Evolutionary conservation across 345 rosid species (phyloP).

Genomic region (Chamaenerion angustifolium): DNA sequence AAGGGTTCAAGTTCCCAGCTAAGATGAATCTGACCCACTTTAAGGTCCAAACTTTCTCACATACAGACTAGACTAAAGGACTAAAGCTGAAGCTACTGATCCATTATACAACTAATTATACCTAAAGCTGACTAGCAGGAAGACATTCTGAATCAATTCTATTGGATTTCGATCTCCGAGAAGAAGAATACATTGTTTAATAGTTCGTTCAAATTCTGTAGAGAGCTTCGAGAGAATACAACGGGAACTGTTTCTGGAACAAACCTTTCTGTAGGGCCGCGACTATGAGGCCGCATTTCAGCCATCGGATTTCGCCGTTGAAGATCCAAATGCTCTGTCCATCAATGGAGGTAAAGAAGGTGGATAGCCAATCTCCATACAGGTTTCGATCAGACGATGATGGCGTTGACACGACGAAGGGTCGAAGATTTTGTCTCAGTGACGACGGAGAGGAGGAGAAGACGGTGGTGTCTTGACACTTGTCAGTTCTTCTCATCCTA

Average conservation of each 20-base stretch:
- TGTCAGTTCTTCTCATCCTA: too few species aligned
- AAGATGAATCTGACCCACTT: conserved; percentile 9
- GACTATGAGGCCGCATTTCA: conserved; percentile 20
- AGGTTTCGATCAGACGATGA: conserved; percentile 28
- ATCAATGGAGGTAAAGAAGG: conserved; percentile 8
- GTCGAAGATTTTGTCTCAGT: neutral
- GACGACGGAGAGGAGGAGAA: neutral
- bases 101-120: conserved; percentile 19
- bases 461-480: too few species aligned
- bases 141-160: conserved; percentile 23
- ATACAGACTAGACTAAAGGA: too few species aligned
- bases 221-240: conserved; percentile 17
- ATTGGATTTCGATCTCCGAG: neutral
- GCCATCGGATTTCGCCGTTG: conserved; percentile 15
- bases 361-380: conserved; percentile 34
- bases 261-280: conserved; percentile 11
- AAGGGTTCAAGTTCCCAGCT: conserved; percentile 7
- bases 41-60: neutral
- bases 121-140: conserved; percentile 9
- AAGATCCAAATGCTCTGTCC: conserved; percentile 13
- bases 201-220: neutral
- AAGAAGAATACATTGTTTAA: neutral
- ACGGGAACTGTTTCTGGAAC: conserved; percentile 24
- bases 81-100: neutral
- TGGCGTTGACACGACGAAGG: conserved; percentile 30